These are phyloP conservation scores for Taphrina flavorubra DNA, from an alignment of 1,139 yeast species.

Conservation along the genomic window DNA sequence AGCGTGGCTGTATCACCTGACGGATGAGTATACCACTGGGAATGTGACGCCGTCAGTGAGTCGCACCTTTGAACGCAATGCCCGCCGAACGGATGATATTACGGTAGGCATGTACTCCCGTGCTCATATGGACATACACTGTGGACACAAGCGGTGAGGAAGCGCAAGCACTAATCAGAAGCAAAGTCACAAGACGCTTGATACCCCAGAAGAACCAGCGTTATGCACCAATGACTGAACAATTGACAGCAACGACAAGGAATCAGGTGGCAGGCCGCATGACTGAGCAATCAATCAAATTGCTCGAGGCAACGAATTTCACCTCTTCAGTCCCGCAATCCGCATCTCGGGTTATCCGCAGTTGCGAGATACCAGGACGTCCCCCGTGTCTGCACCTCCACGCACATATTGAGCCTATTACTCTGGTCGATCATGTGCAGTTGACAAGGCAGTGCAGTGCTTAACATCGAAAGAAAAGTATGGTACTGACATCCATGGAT, in stretches of 20 bases:
- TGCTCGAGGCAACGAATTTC: neutral
- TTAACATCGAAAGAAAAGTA: neutral
- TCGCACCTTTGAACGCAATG: slow-evolving; percentile 46
- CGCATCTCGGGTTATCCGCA: slow-evolving; percentile 3
- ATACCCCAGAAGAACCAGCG: too few relatives aligned
- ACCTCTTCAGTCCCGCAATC: neutral
- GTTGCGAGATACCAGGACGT: neutral
- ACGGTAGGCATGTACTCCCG: slow-evolving; percentile 44
- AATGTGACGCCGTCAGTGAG: too few relatives aligned
- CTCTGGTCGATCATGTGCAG: too few relatives aligned
- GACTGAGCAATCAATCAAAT: neutral
- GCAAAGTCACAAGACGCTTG: too few relatives aligned
- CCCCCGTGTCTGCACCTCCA: too few relatives aligned
- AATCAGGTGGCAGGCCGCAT: neutral
- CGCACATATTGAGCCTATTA: too few relatives aligned
- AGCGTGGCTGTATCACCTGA: slow-evolving; percentile 44
- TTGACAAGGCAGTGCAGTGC: too few relatives aligned
- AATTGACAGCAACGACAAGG: too few relatives aligned
- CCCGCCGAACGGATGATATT: slow-evolving; percentile 46
- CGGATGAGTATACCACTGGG: neutral
- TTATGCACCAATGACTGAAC: too few relatives aligned
- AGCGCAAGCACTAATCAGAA: too few relatives aligned
- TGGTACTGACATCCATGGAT: slow-evolving; percentile 62
- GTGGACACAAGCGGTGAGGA: neutral
- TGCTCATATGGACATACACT: slow-evolving; percentile 13